phyloP scores from a whole-genome alignment of 768 basidiomycete genomes.

The Russula dissimulans region DNA sequence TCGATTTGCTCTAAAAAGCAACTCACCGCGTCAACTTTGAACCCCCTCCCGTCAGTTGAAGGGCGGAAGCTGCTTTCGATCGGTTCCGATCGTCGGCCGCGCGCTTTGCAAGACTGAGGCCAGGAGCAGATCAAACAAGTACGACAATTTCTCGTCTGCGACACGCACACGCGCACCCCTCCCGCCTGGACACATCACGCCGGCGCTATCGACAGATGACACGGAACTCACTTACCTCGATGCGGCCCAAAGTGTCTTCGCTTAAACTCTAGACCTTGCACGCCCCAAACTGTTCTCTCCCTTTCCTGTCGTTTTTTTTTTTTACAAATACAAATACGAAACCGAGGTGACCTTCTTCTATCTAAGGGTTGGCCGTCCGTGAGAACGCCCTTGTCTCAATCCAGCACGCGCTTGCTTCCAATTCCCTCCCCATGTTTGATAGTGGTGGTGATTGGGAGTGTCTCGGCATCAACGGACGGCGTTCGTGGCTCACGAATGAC shows the following conservation, averaged over 20 bases:
- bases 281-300: too few species aligned
- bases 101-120: background rate
- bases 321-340: background rate
- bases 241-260: background rate
- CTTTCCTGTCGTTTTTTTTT: background rate
- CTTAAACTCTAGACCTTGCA: background rate
- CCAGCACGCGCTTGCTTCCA: too few species aligned
- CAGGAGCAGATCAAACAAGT: background rate
- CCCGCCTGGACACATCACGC: background rate
- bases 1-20: too few species aligned
- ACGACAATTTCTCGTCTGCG: slow-evolving; percentile 5
- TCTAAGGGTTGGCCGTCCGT: background rate
- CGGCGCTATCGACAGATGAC: slow-evolving; percentile 5
- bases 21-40: too few species aligned
- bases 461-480: too few species aligned
- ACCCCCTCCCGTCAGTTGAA: too few species aligned
- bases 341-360: background rate
- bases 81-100: slow-evolving; percentile 14
- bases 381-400: background rate
- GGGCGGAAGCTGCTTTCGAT: too few species aligned
- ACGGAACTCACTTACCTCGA: slow-evolving; percentile 3
- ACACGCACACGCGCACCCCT: background rate
- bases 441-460: too few species aligned
- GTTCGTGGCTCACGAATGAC: background rate
- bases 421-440: too few species aligned